Percentiles rank a stretch among this genome's conserved stretches.
Conservation (phyloP, 2,329 filamentous ascomycete genomes). For the Xylaria sp. region DNA sequence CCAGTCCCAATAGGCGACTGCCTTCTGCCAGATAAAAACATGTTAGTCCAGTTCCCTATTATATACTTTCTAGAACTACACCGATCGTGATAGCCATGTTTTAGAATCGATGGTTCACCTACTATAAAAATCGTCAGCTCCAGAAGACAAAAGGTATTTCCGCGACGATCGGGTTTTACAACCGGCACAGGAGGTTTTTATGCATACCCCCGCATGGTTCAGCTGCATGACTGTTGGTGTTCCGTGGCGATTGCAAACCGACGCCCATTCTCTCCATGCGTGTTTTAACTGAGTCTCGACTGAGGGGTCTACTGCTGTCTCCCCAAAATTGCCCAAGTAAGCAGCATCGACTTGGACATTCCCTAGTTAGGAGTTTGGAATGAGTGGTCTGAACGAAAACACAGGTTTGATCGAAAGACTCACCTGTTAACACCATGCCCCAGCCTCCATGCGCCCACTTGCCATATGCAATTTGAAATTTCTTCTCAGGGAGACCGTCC, state of each 20-base stretch:
- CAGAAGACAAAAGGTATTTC: too few relatives aligned
- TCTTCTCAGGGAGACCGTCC: background rate
- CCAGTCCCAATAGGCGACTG: slow-evolving; percentile 46
- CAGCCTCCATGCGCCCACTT: background rate
- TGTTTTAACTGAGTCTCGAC: background rate
- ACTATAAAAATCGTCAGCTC: too few relatives aligned
- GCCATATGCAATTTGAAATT: background rate
- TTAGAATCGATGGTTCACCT: too few relatives aligned
- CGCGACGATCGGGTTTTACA: too few relatives aligned
- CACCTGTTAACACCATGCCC: background rate
- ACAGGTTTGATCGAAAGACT: background rate
- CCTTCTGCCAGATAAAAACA: too few relatives aligned
- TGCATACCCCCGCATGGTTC: slow-evolving; percentile 62
- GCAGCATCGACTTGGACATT: background rate
- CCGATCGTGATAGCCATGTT: too few relatives aligned
- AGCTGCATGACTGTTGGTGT: slow-evolving; percentile 61
- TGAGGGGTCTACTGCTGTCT: background rate
- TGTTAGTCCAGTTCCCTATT: too few relatives aligned
- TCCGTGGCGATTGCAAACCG: slow-evolving; percentile 53
- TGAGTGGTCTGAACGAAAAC: background rate
- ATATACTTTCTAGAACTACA: too few relatives aligned
- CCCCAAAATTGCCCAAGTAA: background rate
- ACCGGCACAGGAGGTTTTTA: too few relatives aligned
- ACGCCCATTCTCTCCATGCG: background rate
- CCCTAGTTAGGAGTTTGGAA: background rate